phyloP scores from a whole-genome alignment of 129 eudicot species.

The Pseudognaphalium luteoalbum region DNA sequence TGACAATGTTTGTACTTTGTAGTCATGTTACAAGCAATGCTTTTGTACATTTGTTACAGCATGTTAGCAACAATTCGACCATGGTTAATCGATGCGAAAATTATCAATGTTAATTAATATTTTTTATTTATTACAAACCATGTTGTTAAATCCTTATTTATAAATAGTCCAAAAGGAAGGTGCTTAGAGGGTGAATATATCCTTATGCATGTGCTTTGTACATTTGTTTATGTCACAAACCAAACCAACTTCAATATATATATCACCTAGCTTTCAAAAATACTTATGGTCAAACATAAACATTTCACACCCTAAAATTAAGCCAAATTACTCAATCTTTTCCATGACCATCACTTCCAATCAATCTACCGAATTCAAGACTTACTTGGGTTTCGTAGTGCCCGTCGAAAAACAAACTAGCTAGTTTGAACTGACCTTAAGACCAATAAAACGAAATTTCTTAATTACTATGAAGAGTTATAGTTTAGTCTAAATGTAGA shows the following conservation, averaged over 20 bases:
- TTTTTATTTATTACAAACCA: too few relatives aligned
- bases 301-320: not conserved
- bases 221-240: slow-evolving; percentile 21
- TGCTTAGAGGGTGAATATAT: not conserved
- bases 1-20: too few relatives aligned
- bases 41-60: too few relatives aligned
- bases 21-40: too few relatives aligned
- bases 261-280: slow-evolving; percentile 7
- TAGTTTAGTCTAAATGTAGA: slow-evolving; percentile 10
- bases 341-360: not conserved
- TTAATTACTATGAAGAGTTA: not conserved
- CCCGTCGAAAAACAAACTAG: too few relatives aligned
- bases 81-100: too few relatives aligned
- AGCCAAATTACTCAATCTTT: not conserved
- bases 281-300: not conserved
- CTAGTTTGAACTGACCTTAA: not conserved
- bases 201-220: slow-evolving; percentile 25
- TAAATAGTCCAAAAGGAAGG: slow-evolving; percentile 12
- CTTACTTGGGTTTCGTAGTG: not conserved
- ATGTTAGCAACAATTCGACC: too few relatives aligned
- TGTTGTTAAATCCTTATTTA: not conserved
- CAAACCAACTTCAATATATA: slow-evolving; percentile 6
- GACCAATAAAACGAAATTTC: not conserved
- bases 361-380: too few relatives aligned
- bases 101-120: too few relatives aligned